Base-by-base conservation (phyloP, 331 rosid species). In the Phaseolus coccineus region DNA sequence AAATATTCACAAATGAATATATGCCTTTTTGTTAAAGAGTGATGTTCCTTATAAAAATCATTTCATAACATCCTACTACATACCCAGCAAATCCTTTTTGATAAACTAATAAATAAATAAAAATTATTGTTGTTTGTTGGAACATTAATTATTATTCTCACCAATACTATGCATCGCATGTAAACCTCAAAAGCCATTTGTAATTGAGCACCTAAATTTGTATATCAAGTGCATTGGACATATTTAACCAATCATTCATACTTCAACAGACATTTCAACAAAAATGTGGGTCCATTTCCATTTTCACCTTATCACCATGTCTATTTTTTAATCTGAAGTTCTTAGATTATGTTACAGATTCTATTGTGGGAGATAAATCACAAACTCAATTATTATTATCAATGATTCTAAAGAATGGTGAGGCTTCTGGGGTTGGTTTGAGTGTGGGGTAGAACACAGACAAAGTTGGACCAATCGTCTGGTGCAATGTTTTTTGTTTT, bases 221-320 rank as follows among this genome's bases (percentile, higher is more conserved):
- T 77, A 51, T 8, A 63, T 76, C 22, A 33, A 63, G 51, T 39
- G 64, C 10, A 13, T 22, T 37, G 56, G 48, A 58, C 51, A 55
- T 24, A 11, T 56, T 66, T 40, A 74, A 74, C 47, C 80, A 67
- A 74, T 66, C 24, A 66, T 66, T 66, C 62, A 33, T 56, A 19
- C 46, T 28, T 24, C 64, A 65, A 8, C 74, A 42, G 35, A 73
- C 69, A 64, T 30, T n/a, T 55, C 51, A 40, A 44, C 57, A 12
- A 46, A 9, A 9, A 25, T 57, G 80, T 72, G 65, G 72, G 53
- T 40, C 71, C 50, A 42, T 52, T 6, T 62, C 15, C 33, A 53
- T 51, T 52, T 11, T 62, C 10, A 15, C 30, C 53, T 69, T 47
- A 53, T 52, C 14, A 8, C 61, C 40, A 51, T 50, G 3, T n/a